These are phyloP conservation scores for Populus hybrid DNA, from an alignment of 441 rosid species.

Conservation along the genomic window DNA sequence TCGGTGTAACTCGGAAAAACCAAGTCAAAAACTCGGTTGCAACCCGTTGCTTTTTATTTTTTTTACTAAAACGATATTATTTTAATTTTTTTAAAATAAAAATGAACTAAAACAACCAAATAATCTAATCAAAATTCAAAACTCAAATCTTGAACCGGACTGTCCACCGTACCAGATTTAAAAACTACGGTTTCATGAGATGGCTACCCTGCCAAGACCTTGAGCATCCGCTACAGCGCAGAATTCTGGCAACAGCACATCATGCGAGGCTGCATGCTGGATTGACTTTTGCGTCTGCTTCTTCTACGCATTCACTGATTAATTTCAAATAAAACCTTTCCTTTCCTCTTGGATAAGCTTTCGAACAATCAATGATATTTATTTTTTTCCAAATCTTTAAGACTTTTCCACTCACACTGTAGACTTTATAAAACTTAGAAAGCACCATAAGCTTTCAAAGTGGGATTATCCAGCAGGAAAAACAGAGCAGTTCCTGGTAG, in stretches of 20 bases:
- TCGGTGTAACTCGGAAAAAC: no score
- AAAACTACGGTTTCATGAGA: no score
- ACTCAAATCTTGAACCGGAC: no score
- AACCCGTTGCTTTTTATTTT: no score
- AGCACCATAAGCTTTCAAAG: conserved; percentile 19
- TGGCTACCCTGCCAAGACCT: background rate
- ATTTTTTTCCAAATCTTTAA: background rate
- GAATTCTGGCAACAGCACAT: background rate
- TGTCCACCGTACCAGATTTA: rapidly evolving
- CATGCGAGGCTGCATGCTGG: background rate
- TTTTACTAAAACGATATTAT: no score
- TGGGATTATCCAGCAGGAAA: background rate
- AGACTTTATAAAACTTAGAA: conserved; percentile 12
- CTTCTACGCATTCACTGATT: background rate
- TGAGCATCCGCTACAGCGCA: no score
- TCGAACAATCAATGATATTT: background rate
- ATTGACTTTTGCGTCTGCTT: background rate
- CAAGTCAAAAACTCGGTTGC: no score
- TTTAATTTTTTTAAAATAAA: no score
- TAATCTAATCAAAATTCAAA: no score
- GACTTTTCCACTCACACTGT: conserved; percentile 7
- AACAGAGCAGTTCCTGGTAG: background rate
- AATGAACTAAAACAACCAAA: no score
- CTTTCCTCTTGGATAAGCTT: conserved; percentile 14
- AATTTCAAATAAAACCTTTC: no score